phyloP scores from a whole-genome alignment of 2,329 filamentous ascomycete genomes.

The Pseudogymnoascus destructans region DNA sequence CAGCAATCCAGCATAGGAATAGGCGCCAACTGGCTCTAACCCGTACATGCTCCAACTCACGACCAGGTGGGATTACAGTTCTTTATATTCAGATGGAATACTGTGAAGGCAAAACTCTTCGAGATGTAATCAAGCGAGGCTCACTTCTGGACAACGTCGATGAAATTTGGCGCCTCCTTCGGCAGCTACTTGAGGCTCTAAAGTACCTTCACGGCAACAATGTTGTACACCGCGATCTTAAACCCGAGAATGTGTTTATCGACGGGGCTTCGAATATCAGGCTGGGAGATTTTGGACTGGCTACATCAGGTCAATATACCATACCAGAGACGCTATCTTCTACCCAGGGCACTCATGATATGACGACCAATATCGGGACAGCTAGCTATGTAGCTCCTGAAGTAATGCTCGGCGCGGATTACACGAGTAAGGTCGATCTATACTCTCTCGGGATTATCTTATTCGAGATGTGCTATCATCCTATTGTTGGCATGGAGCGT shows the following conservation, averaged over 20 bases:
- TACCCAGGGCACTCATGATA: slow-evolving; percentile 29
- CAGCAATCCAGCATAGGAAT: slow-evolving; percentile 14
- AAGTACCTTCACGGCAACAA: slow-evolving; percentile 80
- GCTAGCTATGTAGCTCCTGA: slow-evolving; percentile 90
- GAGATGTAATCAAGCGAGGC: slow-evolving; percentile 69
- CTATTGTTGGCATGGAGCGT: slow-evolving; percentile 50
- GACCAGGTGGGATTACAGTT: slow-evolving; percentile 3
- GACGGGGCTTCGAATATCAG: slow-evolving; percentile 72
- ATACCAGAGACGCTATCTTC: slow-evolving; percentile 37
- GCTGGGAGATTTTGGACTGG: slow-evolving; percentile 92
- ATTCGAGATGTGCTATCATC: slow-evolving; percentile 84
- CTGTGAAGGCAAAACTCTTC: slow-evolving; percentile 81
- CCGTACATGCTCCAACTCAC: slow-evolving; percentile 22
- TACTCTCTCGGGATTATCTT: slow-evolving; percentile 95
- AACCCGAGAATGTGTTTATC: slow-evolving; percentile 96
- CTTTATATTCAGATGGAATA: slow-evolving; percentile 61
- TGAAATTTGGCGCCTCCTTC: slow-evolving; percentile 80
- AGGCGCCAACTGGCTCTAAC: slow-evolving; percentile 18
- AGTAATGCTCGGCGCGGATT: slow-evolving; percentile 60
- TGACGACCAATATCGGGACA: slow-evolving; percentile 62
- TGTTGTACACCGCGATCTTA: slow-evolving; percentile 91
- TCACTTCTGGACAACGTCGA: slow-evolving; percentile 55
- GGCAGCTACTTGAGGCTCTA: slow-evolving; percentile 81
- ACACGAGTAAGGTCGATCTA: slow-evolving; percentile 93
- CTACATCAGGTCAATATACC: slow-evolving; percentile 72